phyloP scores from a whole-genome alignment of 225 moss, liverwort and hornwort genomes.

The Thuidium tamariscinum region DNA sequence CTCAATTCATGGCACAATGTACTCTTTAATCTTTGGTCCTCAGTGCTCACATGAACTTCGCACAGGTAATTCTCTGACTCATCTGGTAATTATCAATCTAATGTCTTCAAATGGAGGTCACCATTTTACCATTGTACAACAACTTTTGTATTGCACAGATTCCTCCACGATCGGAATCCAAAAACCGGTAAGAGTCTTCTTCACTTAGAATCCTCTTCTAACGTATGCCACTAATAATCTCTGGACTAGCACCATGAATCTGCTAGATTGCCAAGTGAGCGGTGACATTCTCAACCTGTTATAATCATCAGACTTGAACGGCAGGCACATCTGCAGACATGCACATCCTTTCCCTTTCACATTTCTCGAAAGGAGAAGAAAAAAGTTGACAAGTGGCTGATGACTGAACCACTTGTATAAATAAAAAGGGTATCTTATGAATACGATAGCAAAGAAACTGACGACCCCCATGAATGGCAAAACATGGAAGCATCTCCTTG shows the following conservation, averaged over 20 bases:
- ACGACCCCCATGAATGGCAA: not conserved
- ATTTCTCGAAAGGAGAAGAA: not conserved
- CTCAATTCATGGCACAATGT: slow-evolving; percentile 2
- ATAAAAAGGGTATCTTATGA: not conserved
- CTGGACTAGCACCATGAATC: not conserved
- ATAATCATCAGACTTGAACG: not conserved
- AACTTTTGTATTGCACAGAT: not conserved
- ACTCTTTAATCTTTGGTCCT: not conserved
- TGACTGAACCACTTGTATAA: not conserved
- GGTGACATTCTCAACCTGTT: not conserved
- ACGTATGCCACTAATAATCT: not conserved
- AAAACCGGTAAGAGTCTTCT: not conserved
- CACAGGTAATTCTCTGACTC: not conserved
- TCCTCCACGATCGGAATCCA: not conserved
- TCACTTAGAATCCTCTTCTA: not conserved
- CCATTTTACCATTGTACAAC: not conserved
- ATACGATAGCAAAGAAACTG: not conserved
- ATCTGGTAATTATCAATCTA: not conserved
- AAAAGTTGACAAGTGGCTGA: not conserved
- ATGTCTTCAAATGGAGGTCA: not conserved
- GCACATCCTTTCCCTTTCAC: not conserved
- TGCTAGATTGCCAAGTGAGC: not conserved
- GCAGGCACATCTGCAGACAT: not conserved
- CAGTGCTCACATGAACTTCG: not conserved
- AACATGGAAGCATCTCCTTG: not conserved